These are phyloP conservation scores for Penicillium cataractarum DNA, from an alignment of 495 filamentous ascomycete species.

Conservation along the genomic window DNA sequence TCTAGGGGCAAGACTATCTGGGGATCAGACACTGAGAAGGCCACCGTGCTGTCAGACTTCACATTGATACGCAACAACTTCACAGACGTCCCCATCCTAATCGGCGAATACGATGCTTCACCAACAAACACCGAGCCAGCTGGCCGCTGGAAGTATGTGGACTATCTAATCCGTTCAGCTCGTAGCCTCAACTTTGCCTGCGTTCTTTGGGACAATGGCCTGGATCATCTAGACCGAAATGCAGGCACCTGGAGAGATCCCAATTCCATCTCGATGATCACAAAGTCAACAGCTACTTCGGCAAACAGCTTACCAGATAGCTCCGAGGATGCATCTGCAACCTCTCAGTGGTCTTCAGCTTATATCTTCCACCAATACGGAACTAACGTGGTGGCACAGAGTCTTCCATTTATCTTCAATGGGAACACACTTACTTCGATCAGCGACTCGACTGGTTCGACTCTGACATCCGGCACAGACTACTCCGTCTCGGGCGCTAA, in stretches of 20 bases:
- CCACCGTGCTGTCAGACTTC: conserved; percentile 53
- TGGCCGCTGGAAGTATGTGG: conserved; percentile 61
- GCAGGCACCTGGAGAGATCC: conserved; percentile 54
- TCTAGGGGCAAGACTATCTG: conserved; percentile 61
- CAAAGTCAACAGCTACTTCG: conserved; percentile 45
- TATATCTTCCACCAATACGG: conserved; percentile 60
- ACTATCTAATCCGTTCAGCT: conserved; percentile 54
- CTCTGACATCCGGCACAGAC: conserved; percentile 41
- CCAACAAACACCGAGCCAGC: conserved; percentile 53
- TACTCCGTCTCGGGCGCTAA: conserved; percentile 48
- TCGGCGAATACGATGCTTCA: conserved; percentile 63
- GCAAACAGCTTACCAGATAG: conserved; percentile 57
- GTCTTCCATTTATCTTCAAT: conserved; percentile 54
- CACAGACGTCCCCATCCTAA: conserved; percentile 55
- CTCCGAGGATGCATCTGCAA: conserved; percentile 49
- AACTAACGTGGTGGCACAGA: conserved; percentile 43
- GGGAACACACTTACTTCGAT: conserved; percentile 56
- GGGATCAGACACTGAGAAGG: conserved; percentile 59
- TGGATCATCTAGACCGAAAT: conserved; percentile 44
- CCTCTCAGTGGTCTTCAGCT: conserved; percentile 51
- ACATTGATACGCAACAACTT: conserved; percentile 54
- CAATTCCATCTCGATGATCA: conserved; percentile 48
- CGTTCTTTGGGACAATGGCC: conserved; percentile 63
- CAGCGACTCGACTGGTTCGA: conserved; percentile 38
- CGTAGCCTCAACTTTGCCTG: conserved; percentile 48